Conservation (phyloP, 768 basidiomycete genomes). For the Boletus reticuloceps region DNA sequence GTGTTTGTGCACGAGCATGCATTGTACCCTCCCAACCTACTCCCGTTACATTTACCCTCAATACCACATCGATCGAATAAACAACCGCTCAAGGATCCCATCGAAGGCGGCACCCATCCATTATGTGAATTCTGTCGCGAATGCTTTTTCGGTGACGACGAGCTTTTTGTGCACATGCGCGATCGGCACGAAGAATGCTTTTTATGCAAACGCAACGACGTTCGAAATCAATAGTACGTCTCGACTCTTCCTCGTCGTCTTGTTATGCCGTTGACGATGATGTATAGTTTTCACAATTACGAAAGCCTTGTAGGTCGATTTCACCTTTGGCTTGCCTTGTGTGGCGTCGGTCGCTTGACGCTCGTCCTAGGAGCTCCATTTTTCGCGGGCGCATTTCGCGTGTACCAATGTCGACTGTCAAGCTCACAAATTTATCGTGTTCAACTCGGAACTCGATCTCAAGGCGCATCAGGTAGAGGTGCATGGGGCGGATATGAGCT, state of each 20-base stretch:
- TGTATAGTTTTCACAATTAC: constrained; percentile 72
- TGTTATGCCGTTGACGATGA: background rate
- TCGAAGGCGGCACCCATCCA: constrained; percentile 74
- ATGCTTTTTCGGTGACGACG: constrained; percentile 91
- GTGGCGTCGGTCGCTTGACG: constrained; percentile 1
- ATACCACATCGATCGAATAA: constrained; percentile 44
- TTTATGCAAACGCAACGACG: constrained; percentile 80
- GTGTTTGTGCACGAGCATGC: constrained; percentile 95
- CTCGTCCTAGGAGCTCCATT: constrained; percentile 63
- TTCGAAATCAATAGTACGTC: constrained; percentile 84
- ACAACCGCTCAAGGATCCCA: constrained; percentile 47
- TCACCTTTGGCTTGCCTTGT: background rate
- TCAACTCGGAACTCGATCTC: constrained; percentile 81
- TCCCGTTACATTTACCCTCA: constrained; percentile 77
- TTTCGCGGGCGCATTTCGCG: constrained; percentile 70
- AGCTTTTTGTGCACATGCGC: constrained; percentile 91
- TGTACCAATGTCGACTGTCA: constrained; percentile 75
- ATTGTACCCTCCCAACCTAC: constrained; percentile 64
- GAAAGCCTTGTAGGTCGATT: constrained; percentile 58
- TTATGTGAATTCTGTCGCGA: constrained; percentile 89
- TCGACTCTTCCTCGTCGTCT: background rate
- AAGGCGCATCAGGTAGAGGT: constrained; percentile 88
- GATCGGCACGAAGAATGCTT: constrained; percentile 96
- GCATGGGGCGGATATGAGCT: constrained; percentile 71
- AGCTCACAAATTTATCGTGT: constrained; percentile 92